Conservation (phyloP, 1,284 basidiomycete species). For the Ustilago esculenta region DNA sequence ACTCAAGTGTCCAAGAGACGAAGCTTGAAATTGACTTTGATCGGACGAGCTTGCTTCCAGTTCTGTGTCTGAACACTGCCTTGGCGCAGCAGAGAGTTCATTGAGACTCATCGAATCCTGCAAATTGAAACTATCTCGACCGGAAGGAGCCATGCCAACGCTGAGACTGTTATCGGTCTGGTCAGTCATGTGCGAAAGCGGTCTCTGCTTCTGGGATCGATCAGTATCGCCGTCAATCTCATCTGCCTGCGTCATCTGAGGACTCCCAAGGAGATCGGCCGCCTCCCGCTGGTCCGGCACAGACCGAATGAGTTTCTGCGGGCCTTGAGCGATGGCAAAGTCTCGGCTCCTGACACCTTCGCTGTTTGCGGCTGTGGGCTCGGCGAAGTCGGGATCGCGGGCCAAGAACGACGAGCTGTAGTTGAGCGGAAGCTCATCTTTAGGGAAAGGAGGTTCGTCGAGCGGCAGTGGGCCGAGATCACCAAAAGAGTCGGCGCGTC, state of each 20-base stretch:
- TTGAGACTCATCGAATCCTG: constrained; percentile 15
- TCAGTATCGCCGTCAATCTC: constrained; percentile 4
- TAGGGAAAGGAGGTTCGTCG: constrained; percentile 14
- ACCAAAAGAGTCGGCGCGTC: constrained; percentile 33
- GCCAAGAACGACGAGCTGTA: constrained; percentile 20
- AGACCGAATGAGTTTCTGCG: not conserved
- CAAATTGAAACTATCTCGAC: constrained; percentile 19
- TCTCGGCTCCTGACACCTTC: constrained; percentile 15
- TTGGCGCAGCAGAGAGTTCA: constrained; percentile 14
- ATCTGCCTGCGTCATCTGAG: not conserved
- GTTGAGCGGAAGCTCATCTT: constrained; percentile 25
- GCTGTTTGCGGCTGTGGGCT: not conserved
- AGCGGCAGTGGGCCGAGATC: constrained; percentile 23
- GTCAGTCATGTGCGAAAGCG: constrained; percentile 21
- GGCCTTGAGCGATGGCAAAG: constrained; percentile 1
- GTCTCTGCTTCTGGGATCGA: constrained; percentile 3
- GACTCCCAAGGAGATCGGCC: constrained; percentile 18
- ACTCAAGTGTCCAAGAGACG: constrained; percentile 13
- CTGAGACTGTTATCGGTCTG: constrained; percentile 22
- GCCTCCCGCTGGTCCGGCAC: not conserved
- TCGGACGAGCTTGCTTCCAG: not conserved
- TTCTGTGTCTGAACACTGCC: constrained; percentile 7
- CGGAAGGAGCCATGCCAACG: constrained; percentile 19
- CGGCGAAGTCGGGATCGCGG: constrained; percentile 12
- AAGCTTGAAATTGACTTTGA: not conserved